Conservation (phyloP, 176 grass and related monocot species). For the Carex scoparia region DNA sequence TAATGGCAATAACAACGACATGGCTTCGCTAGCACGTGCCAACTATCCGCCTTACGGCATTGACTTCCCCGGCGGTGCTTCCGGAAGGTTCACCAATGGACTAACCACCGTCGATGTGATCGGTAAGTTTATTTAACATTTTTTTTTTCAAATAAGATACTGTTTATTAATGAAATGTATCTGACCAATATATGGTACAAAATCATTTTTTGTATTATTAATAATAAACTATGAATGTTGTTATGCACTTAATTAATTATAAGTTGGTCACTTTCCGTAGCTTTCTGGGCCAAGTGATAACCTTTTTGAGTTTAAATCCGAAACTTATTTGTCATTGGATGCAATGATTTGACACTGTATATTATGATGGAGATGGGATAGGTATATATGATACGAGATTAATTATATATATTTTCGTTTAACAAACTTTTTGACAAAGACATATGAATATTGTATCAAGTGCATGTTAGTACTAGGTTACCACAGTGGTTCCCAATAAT, state of each 20-base stretch:
- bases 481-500: not conserved
- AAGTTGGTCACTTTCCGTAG: slow-evolving; percentile 11
- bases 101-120: slow-evolving; percentile 93
- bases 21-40: slow-evolving; percentile 68
- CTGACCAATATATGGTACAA: not conserved
- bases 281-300: not conserved
- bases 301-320: not conserved
- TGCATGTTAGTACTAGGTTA: not conserved
- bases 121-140: slow-evolving; percentile 30
- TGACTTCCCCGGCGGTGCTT: slow-evolving; percentile 64
- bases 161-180: not conserved
- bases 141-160: not conserved
- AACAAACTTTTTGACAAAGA: not conserved
- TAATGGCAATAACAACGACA: slow-evolving; percentile 99
- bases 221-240: not conserved
- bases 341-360: not conserved
- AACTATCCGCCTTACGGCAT: slow-evolving; percentile 94
- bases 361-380: slow-evolving; percentile 1
- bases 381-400: not conserved
- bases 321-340: not conserved
- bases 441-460: not conserved
- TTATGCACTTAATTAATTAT: not conserved
- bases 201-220: not conserved
- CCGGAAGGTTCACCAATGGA: slow-evolving; percentile 83
- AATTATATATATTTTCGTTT: not conserved